Percentiles rank a stretch among this genome's conserved stretches.
These are phyloP conservation scores for Myxozyma neglecta DNA, from an alignment of 805 yeast species.

Conservation along the genomic window DNA sequence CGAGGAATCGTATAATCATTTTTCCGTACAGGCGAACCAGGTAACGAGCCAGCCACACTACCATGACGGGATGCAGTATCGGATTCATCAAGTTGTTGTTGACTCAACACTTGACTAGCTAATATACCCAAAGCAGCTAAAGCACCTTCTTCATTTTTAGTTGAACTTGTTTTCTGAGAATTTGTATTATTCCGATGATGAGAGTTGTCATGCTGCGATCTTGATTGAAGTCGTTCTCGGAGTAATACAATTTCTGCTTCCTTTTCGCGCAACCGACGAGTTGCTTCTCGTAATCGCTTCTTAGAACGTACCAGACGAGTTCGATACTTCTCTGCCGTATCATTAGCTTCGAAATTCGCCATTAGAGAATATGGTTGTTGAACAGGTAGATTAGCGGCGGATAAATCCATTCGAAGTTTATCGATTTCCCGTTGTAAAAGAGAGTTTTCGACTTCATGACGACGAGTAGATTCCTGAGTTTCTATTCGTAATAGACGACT, in stretches of 20 bases:
- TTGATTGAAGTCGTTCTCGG: slow-evolving; percentile 39
- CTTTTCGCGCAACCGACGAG: slow-evolving; percentile 46
- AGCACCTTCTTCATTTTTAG: slow-evolving; percentile 37
- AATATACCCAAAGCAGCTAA: slow-evolving; percentile 54
- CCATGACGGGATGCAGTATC: neutral
- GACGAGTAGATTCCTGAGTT: slow-evolving; percentile 47
- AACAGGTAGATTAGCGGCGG: neutral
- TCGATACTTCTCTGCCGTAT: slow-evolving; percentile 42
- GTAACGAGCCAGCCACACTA: neutral
- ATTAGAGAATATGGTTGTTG: slow-evolving; percentile 1
- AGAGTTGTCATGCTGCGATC: slow-evolving; percentile 3
- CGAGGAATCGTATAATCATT: neutral
- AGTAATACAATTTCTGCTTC: slow-evolving; percentile 49
- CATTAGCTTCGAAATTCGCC: slow-evolving; percentile 34
- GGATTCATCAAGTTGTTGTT: slow-evolving; percentile 14
- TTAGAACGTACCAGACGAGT: slow-evolving; percentile 46
- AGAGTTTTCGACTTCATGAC: slow-evolving; percentile 50
- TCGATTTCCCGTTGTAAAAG: slow-evolving; percentile 52
- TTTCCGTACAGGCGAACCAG: slow-evolving; percentile 1
- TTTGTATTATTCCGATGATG: slow-evolving; percentile 6
- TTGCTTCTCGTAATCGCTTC: slow-evolving; percentile 48
- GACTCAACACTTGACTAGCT: slow-evolving; percentile 48
- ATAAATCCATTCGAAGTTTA: slow-evolving; percentile 43
- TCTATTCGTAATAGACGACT: slow-evolving; percentile 47
- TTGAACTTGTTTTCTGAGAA: slow-evolving; percentile 14